Percentiles rank a stretch among this genome's conserved stretches.
These are phyloP conservation scores for Globisporangium megalacanthum DNA, from an alignment of 352 stramenopile genomes.

Conservation along the genomic window DNA sequence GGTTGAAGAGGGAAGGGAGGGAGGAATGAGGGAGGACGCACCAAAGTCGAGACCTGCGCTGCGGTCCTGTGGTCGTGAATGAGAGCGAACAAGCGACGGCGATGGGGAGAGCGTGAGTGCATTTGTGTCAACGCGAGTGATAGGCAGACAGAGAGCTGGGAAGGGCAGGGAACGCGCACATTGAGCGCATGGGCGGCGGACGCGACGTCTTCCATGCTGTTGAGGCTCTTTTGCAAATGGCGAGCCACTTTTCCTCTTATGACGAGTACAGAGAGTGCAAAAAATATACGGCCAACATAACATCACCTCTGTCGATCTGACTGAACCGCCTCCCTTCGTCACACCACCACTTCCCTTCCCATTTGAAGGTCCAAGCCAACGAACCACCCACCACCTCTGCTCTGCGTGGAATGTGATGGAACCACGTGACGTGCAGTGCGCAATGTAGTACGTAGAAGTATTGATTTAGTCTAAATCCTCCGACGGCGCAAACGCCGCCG, in stretches of 20 bases:
- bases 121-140: neutral
- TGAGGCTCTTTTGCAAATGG: neutral
- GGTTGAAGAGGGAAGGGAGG: neutral
- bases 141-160: neutral
- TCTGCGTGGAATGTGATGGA: neutral
- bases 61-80: slow-evolving; percentile 38
- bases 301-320: too few relatives aligned
- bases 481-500: slow-evolving; percentile 32
- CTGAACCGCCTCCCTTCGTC: too few relatives aligned
- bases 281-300: neutral
- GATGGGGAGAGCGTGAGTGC: neutral
- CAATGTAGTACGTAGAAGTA: slow-evolving; percentile 7
- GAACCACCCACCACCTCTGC: neutral
- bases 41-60: slow-evolving; percentile 66
- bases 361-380: too few relatives aligned
- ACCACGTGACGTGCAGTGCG: neutral
- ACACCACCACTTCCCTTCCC: too few relatives aligned
- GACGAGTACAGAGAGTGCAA: neutral
- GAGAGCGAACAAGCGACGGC: neutral
- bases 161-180: slow-evolving; percentile 14
- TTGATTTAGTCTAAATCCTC: slow-evolving; percentile 81
- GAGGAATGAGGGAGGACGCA: slow-evolving; percentile 12
- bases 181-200: slow-evolving; percentile 35
- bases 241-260: neutral
- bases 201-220: slow-evolving; percentile 39